Evolutionary conservation across 31 red algal genomes (phyloP).

Genomic region (Asparagopsis taxiformis): DNA sequence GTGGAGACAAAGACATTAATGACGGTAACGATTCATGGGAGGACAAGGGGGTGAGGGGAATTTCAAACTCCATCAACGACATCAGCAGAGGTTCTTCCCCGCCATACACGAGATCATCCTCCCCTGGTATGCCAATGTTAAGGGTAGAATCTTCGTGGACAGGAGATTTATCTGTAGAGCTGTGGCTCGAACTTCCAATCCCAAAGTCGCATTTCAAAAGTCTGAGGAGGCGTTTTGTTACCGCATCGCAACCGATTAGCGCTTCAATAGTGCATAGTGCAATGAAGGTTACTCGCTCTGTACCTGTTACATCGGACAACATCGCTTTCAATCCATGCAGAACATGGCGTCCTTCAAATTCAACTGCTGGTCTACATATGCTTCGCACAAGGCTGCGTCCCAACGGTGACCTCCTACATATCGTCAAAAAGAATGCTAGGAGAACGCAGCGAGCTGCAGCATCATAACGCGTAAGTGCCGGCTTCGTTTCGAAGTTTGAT

Average conservation of each 20-base stretch:
- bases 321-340: slow-evolving; percentile 55
- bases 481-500: slow-evolving; percentile 7
- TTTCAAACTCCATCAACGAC: slow-evolving; percentile 61
- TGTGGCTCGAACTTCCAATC: slow-evolving; percentile 12
- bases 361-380: slow-evolving; percentile 14
- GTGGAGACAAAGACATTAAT: neutral
- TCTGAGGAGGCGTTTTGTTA: slow-evolving; percentile 22
- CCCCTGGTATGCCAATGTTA: slow-evolving; percentile 21
- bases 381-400: slow-evolving; percentile 18
- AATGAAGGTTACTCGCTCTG: slow-evolving; percentile 53
- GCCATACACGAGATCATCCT: slow-evolving; percentile 40
- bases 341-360: slow-evolving; percentile 40
- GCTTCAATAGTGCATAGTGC: slow-evolving; percentile 54
- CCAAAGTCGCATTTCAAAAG: slow-evolving; percentile 43
- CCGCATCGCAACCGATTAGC: slow-evolving; percentile 30
- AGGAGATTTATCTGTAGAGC: neutral
- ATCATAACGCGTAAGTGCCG: slow-evolving; percentile 48
- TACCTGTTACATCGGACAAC: slow-evolving; percentile 54
- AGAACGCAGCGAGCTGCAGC: slow-evolving; percentile 51
- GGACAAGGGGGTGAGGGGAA: slow-evolving; percentile 37
- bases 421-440: slow-evolving; percentile 29
- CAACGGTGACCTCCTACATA: slow-evolving; percentile 21
- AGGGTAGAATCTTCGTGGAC: neutral
- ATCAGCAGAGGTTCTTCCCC: slow-evolving; percentile 40
- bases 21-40: slow-evolving; percentile 23